Conservation (phyloP, 345 rosid genomes). For the Salix caprea region DNA sequence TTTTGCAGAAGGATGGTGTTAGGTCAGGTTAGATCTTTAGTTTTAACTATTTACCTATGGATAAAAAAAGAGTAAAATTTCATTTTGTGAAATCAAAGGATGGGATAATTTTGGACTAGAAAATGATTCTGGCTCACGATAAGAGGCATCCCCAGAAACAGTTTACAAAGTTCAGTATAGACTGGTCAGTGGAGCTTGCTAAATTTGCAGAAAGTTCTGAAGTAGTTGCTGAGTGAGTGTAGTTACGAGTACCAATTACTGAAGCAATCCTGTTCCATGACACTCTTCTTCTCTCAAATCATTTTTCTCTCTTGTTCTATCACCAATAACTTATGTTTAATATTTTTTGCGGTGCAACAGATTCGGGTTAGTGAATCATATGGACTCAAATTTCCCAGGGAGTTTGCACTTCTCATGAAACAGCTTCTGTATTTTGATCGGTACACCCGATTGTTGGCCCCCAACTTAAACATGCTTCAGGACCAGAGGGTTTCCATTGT, state of each 20-base stretch:
- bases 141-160: not conserved
- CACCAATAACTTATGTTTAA: not conserved
- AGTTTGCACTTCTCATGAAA: constrained; percentile 95
- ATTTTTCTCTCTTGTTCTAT: too few relatives aligned
- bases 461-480: constrained; percentile 89
- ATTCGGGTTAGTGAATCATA: constrained; percentile 82
- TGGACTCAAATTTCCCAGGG: constrained; percentile 84
- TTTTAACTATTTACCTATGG: not conserved
- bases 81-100: not conserved
- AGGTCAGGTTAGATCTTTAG: not conserved
- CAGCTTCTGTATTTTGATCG: constrained; percentile 95
- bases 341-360: constrained; percentile 30
- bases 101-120: not conserved
- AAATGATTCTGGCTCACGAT: not conserved
- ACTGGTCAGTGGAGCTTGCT: not conserved
- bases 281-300: too few relatives aligned
- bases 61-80: not conserved
- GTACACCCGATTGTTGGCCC: constrained; percentile 85
- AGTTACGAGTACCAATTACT: not conserved
- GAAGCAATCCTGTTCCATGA: too few relatives aligned
- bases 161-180: not conserved
- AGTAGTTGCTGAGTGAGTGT: not conserved
- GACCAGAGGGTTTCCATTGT: constrained; percentile 85
- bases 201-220: not conserved
- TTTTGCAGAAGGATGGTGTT: not conserved